These are phyloP conservation scores for Hemerocallis citrina DNA, from an alignment of 106 monocot genomes.

Conservation along the genomic window DNA sequence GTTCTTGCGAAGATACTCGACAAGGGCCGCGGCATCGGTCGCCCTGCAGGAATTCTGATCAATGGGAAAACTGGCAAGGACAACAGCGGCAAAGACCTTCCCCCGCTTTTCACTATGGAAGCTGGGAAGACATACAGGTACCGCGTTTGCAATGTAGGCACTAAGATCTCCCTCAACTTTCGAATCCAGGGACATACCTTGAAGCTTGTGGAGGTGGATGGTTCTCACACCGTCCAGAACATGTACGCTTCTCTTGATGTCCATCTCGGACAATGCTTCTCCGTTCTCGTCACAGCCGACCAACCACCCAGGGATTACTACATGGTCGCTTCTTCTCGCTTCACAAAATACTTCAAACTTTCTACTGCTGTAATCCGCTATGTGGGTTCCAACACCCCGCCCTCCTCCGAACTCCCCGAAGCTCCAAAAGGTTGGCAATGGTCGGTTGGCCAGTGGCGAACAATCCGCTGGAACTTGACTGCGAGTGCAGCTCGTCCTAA, in stretches of 20 bases:
- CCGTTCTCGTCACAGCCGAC: conserved; percentile 32
- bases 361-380: conserved; percentile 26
- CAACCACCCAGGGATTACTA: conserved; percentile 23
- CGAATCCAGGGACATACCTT: conserved; percentile 43
- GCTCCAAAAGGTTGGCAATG: conserved; percentile 33
- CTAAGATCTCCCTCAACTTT: conserved; percentile 48
- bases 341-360: conserved; percentile 15
- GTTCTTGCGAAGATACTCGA: conserved; percentile 30
- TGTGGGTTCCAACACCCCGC: conserved; percentile 11
- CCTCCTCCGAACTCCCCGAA: conserved; percentile 15
- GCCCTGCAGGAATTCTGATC: conserved; percentile 46
- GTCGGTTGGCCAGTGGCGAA: conserved; percentile 41
- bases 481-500: conserved; percentile 37
- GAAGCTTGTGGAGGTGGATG: conserved; percentile 62
- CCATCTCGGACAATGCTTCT: conserved; percentile 30
- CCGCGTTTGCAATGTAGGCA: conserved; percentile 55
- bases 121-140: conserved; percentile 47
- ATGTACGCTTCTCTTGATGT: conserved; percentile 30
- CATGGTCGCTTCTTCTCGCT: conserved; percentile 28
- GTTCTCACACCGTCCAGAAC: conserved; percentile 63
- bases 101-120: conserved; percentile 45
- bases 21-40: conserved; percentile 27
- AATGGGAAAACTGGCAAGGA: conserved; percentile 42
- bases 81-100: conserved; percentile 23
- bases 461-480: conserved; percentile 41